Evolutionary conservation across 805 yeast genomes (phyloP).

Genomic region (Alloascoidea hylecoeti): DNA sequence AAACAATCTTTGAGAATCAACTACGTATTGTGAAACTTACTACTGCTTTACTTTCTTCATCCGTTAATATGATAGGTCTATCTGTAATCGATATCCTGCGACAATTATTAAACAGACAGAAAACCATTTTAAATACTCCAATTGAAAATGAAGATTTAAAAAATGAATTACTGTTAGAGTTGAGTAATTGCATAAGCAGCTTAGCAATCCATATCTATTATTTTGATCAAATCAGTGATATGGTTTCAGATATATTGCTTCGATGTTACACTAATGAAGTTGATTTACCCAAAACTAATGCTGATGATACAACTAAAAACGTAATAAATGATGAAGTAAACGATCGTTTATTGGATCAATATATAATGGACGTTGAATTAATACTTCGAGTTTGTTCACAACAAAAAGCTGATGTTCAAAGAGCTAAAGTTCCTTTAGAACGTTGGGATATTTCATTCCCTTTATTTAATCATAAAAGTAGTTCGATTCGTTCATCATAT

Average conservation of each 20-base stretch:
- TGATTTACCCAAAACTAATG: neutral
- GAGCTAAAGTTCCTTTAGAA: neutral
- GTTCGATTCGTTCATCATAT: neutral
- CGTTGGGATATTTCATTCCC: neutral
- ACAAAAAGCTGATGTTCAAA: conserved; percentile 1
- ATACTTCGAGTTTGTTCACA: neutral
- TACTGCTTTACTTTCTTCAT: conserved; percentile 53
- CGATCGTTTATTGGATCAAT: neutral
- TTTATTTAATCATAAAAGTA: neutral
- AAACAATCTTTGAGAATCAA: conserved; percentile 15
- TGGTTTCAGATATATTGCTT: conserved; percentile 48
- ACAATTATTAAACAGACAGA: conserved; percentile 24
- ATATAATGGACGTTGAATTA: neutral
- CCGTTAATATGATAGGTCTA: conserved; percentile 75
- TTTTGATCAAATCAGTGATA: conserved; percentile 75
- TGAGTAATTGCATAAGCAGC: conserved; percentile 47
- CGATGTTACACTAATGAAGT: conserved; percentile 9
- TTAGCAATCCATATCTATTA: conserved; percentile 72
- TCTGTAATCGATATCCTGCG: conserved; percentile 71
- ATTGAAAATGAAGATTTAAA: conserved; percentile 8
- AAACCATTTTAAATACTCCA: conserved; percentile 1
- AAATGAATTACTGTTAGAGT: conserved; percentile 23
- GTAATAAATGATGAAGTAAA: too few relatives aligned
- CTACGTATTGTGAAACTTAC: conserved; percentile 29
- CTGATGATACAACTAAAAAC: neutral